These are phyloP conservation scores for Marasmius tenuissimus DNA, from an alignment of 1,284 basidiomycete species.

Conservation along the genomic window DNA sequence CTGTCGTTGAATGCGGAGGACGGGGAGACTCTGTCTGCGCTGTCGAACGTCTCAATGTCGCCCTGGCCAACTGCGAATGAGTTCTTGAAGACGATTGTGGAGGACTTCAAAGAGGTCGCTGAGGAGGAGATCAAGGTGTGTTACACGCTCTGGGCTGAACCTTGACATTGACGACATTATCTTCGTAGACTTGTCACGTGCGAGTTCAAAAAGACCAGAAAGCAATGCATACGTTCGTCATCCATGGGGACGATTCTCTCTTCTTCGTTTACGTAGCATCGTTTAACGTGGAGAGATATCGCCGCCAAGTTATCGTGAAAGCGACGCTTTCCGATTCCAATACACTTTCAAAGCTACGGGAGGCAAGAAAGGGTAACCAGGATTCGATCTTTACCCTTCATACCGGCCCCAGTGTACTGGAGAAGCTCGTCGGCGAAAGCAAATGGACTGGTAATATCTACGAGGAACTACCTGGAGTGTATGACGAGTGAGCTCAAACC, in stretches of 20 bases:
- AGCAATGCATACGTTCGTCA: constrained; percentile 35
- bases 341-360: constrained; percentile 17
- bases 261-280: constrained; percentile 36
- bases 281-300: constrained; percentile 39
- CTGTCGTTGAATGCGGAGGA: constrained; percentile 29
- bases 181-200: constrained; percentile 17
- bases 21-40: constrained; percentile 33
- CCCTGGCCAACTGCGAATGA: constrained; percentile 37
- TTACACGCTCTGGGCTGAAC: neutral
- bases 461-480: constrained; percentile 8
- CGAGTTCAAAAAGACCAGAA: constrained; percentile 29
- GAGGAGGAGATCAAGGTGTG: constrained; percentile 29
- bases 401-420: constrained; percentile 14
- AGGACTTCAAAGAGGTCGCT: constrained; percentile 32
- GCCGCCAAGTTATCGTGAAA: constrained; percentile 39
- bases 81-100: constrained; percentile 32
- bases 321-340: constrained; percentile 24
- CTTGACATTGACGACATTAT: neutral
- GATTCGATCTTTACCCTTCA: constrained; percentile 22
- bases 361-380: constrained; percentile 20
- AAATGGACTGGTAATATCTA: constrained; percentile 21
- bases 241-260: constrained; percentile 37
- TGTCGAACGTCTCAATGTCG: constrained; percentile 43
- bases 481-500: neutral
- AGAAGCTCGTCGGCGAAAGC: constrained; percentile 17